These are phyloP conservation scores for Phenoliferia sp. DNA, from an alignment of 1,284 basidiomycete genomes.

Conservation along the genomic window DNA sequence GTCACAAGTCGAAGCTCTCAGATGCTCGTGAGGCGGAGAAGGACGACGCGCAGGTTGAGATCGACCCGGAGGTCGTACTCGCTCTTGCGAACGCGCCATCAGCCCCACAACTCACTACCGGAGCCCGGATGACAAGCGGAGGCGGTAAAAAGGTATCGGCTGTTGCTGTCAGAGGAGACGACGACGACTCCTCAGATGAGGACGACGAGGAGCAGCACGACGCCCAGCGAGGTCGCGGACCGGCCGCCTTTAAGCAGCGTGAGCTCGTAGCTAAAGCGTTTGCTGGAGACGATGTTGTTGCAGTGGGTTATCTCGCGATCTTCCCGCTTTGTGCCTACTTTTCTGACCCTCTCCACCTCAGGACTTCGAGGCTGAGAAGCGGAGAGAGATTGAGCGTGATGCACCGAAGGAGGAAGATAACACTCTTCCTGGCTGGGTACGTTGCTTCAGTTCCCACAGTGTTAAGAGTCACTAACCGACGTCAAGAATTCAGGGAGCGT, in stretches of 20 bases:
- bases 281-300: constrained; percentile 90
- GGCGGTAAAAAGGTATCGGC: not conserved
- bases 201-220: constrained; percentile 50
- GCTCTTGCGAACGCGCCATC: constrained; percentile 44
- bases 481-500: constrained; percentile 65
- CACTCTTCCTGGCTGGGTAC: constrained; percentile 89
- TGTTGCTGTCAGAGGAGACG: not conserved
- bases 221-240: constrained; percentile 43
- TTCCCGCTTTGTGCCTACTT: not conserved
- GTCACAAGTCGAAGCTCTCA: constrained; percentile 21
- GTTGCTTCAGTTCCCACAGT: constrained; percentile 34
- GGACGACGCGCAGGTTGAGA: constrained; percentile 70
- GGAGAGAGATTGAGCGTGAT: constrained; percentile 69
- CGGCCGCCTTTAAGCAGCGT: constrained; percentile 70
- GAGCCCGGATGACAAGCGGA: constrained; percentile 7
- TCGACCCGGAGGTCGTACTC: constrained; percentile 46
- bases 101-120: constrained; percentile 43
- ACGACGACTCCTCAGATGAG: constrained; percentile 18
- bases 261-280: constrained; percentile 91
- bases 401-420: constrained; percentile 81
- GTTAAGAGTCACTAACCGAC: not conserved
- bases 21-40: constrained; percentile 56
- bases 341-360: constrained; percentile 38
- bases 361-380: constrained; percentile 83
- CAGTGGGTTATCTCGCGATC: constrained; percentile 50